Base-by-base conservation (phyloP, 352 stramenopile genomes). In the Globisporangium cystogenes region DNA sequence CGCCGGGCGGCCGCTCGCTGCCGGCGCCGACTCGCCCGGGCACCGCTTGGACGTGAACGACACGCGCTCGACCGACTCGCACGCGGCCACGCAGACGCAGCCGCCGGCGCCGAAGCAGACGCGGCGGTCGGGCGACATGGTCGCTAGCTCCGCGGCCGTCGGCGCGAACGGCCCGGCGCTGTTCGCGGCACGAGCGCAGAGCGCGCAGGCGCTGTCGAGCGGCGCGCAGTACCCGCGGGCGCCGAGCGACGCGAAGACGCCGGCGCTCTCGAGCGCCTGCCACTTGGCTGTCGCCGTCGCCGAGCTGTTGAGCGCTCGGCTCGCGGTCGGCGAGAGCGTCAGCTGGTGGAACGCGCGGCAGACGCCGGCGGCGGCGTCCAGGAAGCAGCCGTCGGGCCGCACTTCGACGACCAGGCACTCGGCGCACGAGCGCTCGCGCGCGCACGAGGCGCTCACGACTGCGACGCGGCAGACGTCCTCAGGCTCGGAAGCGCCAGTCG, bases 391-490 rank as follows among this genome's bases (percentile, higher is more conserved):
- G 41, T 45, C 35, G 6, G 41, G n/a, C 3, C 33, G 41, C 29
- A 52, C 53, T 1, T 3, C 23, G 6, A 59, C 65, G 53, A 82
- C 82, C 23, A 88, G 60, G 54, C 77, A 88, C 66, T 86, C 74
- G 60, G 69, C 72, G 70, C 77, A 88, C 27, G 54, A 72, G 18
- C 77, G 71, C 15, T 62, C 74, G 21, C 68, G 55, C 40, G 68
- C 66, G 35, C 77, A 88, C 14, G 37, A 57, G 21, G 68, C 56
- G 7, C 29, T 39, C n/a, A 57, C 51, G 42, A 57, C 23, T 7
- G 20, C 24, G 20, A 57, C 29, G 51, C 42, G 51, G 15, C 51
- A 57, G 14, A 51, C n/a, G 31, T 57, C 51, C 31, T 50, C 26
- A 5, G 26, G 5, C 3, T 5, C 26, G 26, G 26, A 29, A 5